A percentile compares a stretch with the other conserved stretches of the same genome.
phyloP scores from a whole-genome alignment of 208 protist genomes.

The Spongospora subterranea region DNA sequence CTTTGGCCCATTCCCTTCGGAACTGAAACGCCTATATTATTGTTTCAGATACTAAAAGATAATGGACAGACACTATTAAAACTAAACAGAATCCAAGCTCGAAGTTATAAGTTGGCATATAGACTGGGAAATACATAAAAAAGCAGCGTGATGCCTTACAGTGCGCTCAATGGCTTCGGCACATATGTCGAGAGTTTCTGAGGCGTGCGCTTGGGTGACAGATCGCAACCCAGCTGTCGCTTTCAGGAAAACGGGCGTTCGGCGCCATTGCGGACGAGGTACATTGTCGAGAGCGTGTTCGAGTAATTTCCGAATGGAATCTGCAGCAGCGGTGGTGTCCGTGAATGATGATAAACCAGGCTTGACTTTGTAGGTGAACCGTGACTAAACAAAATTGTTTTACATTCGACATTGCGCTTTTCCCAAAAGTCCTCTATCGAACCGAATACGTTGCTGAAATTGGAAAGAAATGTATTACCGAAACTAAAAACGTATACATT shows the following conservation, averaged over 20 bases:
- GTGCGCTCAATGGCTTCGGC: background rate
- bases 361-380: slow-evolving; percentile 41
- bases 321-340: background rate
- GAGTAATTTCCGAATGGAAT: slow-evolving; percentile 16
- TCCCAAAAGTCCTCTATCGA: background rate
- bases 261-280: background rate
- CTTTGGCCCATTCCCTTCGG: background rate
- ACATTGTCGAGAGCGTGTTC: slow-evolving; percentile 38
- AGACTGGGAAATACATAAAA: background rate
- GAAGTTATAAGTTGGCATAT: background rate
- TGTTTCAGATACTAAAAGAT: background rate
- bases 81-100: background rate
- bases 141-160: background rate
- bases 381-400: background rate
- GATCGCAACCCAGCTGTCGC: slow-evolving; percentile 14
- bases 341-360: slow-evolving; percentile 38
- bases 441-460: background rate
- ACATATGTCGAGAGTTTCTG: slow-evolving; percentile 6
- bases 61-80: background rate
- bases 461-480: background rate
- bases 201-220: background rate
- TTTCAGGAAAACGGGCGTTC: slow-evolving; percentile 46
- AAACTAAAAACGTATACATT: background rate
- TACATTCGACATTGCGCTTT: background rate
- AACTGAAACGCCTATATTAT: background rate